phyloP scores from a whole-genome alignment of 768 basidiomycete species.

The Termitomyces sp. region DNA sequence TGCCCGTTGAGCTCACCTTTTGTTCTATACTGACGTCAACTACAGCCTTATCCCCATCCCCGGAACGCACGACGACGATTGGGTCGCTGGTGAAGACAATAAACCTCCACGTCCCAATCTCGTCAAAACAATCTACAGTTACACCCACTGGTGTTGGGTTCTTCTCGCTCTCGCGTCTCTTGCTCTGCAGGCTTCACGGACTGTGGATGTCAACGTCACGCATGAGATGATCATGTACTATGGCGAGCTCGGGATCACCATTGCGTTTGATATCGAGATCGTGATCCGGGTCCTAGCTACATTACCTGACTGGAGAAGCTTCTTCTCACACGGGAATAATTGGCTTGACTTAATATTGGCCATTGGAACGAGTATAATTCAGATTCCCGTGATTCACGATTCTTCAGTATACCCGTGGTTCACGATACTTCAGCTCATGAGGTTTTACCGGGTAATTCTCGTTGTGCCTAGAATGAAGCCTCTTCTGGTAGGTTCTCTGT shows the following conservation, averaged over 20 bases:
- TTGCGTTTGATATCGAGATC: constrained; percentile 89
- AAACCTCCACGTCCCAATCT: constrained; percentile 37
- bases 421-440: constrained; percentile 76
- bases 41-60: constrained; percentile 30
- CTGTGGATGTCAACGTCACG: constrained; percentile 38
- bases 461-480: constrained; percentile 89
- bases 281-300: constrained; percentile 63
- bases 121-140: constrained; percentile 50
- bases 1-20: not conserved
- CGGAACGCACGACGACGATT: constrained; percentile 62
- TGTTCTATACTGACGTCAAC: not conserved
- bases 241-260: constrained; percentile 71
- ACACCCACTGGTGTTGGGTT: constrained; percentile 71
- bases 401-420: constrained; percentile 81
- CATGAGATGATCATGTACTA: constrained; percentile 51
- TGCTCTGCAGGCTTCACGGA: constrained; percentile 65
- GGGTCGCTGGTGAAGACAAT: constrained; percentile 45
- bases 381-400: constrained; percentile 70
- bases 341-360: constrained; percentile 75
- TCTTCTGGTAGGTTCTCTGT: constrained; percentile 51
- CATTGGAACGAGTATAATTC: constrained; percentile 70
- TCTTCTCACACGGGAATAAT: constrained; percentile 64
- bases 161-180: constrained; percentile 68
- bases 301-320: constrained; percentile 79
- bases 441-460: constrained; percentile 91